Percentiles rank a stretch among this genome's conserved stretches.
Evolutionary conservation across 139 green algal genomes (phyloP).

Genomic region (Chlamydomonas asymmetrica): DNA sequence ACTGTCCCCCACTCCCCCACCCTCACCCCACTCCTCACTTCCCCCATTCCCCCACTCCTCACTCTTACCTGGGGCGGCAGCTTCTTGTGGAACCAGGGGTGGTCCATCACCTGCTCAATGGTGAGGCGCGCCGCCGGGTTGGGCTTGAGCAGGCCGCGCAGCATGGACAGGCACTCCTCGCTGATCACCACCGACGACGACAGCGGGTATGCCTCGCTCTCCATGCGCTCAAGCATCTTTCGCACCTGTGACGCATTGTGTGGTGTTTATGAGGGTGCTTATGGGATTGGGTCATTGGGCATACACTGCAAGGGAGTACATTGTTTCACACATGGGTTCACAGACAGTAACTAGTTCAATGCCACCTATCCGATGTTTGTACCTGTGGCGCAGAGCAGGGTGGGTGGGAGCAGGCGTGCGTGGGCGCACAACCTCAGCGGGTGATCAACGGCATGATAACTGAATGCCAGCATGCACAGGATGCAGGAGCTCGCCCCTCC

Average conservation of each 20-base stretch:
- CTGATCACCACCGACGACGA: slow-evolving; percentile 36
- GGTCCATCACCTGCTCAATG: slow-evolving; percentile 56
- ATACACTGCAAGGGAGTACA: not conserved
- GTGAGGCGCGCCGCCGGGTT: slow-evolving; percentile 46
- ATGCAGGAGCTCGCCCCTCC: no score
- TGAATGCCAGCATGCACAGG: no score
- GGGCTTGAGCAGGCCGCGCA: slow-evolving; percentile 48
- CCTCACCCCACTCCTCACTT: no score
- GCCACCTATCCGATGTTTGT: slow-evolving; percentile 18
- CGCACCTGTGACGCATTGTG: no score
- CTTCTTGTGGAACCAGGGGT: slow-evolving; percentile 82
- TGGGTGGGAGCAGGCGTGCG: no score
- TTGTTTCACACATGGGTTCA: not conserved
- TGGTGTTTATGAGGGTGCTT: no score
- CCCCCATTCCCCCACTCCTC: no score
- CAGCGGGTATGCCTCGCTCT: slow-evolving; percentile 61
- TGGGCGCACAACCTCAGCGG: no score
- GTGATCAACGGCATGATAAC: no score
- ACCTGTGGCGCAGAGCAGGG: not conserved
- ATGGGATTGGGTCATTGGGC: not conserved
- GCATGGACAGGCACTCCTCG: slow-evolving; percentile 61
- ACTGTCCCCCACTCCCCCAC: no score
- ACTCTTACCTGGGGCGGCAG: slow-evolving; percentile 61
- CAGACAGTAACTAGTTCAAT: slow-evolving; percentile 18
- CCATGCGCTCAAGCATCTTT: slow-evolving; percentile 77